These are phyloP conservation scores for Rhipidocladum racemiflorum DNA, from an alignment of 176 grass and related monocot genomes.

Conservation along the genomic window DNA sequence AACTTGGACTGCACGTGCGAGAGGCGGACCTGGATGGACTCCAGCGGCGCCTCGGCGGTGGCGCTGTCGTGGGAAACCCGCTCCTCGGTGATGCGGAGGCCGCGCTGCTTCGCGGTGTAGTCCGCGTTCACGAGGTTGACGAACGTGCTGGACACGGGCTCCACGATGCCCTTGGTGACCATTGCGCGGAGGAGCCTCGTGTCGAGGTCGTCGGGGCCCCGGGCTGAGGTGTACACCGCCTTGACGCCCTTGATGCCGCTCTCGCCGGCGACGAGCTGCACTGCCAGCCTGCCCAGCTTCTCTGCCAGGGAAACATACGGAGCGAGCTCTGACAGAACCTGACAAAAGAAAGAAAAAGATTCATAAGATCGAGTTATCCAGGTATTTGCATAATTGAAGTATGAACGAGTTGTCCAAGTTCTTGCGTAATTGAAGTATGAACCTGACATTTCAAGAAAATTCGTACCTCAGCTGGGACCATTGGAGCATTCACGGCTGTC, in stretches of 20 bases:
- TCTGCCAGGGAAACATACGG: constrained; percentile 82
- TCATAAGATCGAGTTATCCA: background rate
- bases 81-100: constrained; percentile 77
- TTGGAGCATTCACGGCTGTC: constrained; percentile 93
- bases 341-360: background rate
- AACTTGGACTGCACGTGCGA: constrained; percentile 73
- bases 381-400: background rate
- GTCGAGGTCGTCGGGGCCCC: constrained; percentile 68
- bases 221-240: constrained; percentile 75
- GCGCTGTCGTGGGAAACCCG: constrained; percentile 55
- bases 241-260: constrained; percentile 81
- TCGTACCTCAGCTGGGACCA: constrained; percentile 86
- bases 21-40: constrained; percentile 69
- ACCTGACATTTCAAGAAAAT: background rate
- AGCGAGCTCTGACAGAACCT: constrained; percentile 86
- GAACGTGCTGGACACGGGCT: constrained; percentile 72
- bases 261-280: constrained; percentile 82
- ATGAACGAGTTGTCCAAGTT: background rate
- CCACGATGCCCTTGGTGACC: constrained; percentile 88
- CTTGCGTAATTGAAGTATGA: background rate
- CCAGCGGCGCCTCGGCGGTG: constrained; percentile 53
- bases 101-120: constrained; percentile 80
- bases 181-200: constrained; percentile 87
- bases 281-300: constrained; percentile 86
- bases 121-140: constrained; percentile 95